Base-by-base conservation (phyloP, 1,284 basidiomycete species). In the Ustilago shanxiensis region DNA sequence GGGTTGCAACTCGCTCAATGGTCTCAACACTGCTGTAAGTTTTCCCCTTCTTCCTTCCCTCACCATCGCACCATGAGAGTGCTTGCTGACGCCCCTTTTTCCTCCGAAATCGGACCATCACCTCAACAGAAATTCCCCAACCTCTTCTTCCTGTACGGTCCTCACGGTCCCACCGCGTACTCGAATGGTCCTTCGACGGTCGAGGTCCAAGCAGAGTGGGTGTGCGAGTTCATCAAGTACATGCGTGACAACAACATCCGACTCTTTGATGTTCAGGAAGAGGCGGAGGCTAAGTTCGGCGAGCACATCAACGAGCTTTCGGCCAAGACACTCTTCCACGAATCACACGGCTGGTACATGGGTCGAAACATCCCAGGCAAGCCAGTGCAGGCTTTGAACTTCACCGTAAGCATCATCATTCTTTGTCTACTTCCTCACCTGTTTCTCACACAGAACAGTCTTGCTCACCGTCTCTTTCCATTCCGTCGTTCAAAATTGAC, bases 111-210 rank as follows among this genome's bases (percentile, higher is more conserved):
- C n/a, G n/a, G n/a, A n/a, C n/a, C 18, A 7, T 22, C n/a, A n/a
- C n/a, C n/a, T n/a, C n/a, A 44, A 44, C 39, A 66, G 64, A 72
- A 72, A 50, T 81, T 79, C 35, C 80, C 80, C 29, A 82, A 82
- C 57, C 59, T 81, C 24, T 80, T 80, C 68, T 79, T 81, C 65
- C 44, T 73, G 8, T 80, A 80, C 54, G 79, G 80, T 22, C 80
- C 79, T 13, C 80, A 81, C 50, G 77, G 73, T 14, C 69, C 73
- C 4, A 75, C 76, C 9, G 72, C 73, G 6, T 79, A 77, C 58
- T 66, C 59, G 28, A 79, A 79, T 33, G 77, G 74, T 18, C 77
- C 77, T 3, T 73, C 70, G 24, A 77, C 77, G 14, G 69, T 76
- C 31, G 77, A 79, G 26, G 61, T 79, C 13, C 77, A 79, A 59